Evolutionary conservation across 2,329 filamentous ascomycete species (phyloP), one percentile per base, ranked within the genome.

Genomic region (Aspergillus pseudoglaucus): DNA sequence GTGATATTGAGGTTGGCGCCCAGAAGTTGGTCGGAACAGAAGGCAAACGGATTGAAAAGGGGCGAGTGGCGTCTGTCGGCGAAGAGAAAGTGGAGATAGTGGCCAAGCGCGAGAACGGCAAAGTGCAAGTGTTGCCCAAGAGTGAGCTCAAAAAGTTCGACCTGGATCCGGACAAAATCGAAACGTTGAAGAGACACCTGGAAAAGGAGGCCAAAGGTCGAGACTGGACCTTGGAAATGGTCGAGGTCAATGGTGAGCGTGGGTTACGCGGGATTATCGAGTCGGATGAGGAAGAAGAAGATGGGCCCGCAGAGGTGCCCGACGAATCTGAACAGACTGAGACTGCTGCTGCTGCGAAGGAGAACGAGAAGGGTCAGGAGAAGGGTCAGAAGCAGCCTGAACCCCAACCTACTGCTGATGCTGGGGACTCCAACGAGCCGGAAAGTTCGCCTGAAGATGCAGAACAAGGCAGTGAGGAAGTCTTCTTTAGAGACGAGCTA

Each of bases 171-270:
- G 77, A 84, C 42, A 76, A 83, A 39, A 75, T 95, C 3, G 83
- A 90, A 57, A 75, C 82, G 41, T 73, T 95, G 62, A 79, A 79
- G 58, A 77, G 82, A 53, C 75, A 87, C 60, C 68, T 95, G 49
- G 77, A 87, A 62, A 78, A 82, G 58, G 62, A 87, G 37, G 87
- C 88, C 0, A 80, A 82, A 2, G 82, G 84, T 6, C 80, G 83
- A 54, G 82, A 82, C 14, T 95, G 90, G 89, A 86, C 83, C 59
- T 72, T 95, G 50, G 87, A 93, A 66, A 75, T 93, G 12, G 80
- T 93, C 1, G 85, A 93, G 59, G 75, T 81, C 9, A 79, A 84
- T 1, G 76, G 79, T 4, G 76, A 79, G 18, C 71, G 80, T 52
- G 84, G 89, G 61, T 80, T 91, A 37, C 74, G 85, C 40, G 87